Conservation (phyloP, 1,139 yeast species). For the Suhomyces bribrorum region DNA sequence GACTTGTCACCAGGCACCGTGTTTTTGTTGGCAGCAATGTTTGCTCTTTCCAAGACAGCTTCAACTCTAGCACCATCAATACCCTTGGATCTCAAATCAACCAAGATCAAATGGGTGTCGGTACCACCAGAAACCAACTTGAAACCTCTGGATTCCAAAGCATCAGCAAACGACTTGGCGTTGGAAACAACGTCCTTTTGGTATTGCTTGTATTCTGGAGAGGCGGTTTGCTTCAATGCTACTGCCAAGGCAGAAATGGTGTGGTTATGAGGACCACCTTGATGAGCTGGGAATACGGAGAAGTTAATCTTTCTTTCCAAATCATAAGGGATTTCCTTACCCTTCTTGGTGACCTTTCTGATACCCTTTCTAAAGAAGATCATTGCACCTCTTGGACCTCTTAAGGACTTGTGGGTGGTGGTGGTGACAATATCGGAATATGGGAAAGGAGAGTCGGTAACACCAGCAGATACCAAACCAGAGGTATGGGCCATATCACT, state of each 20-base stretch:
- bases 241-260: conserved; percentile 94
- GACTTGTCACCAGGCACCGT: conserved; percentile 96
- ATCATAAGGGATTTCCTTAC: conserved; percentile 84
- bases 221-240: conserved; percentile 84
- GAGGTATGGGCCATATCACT: conserved; percentile 98
- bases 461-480: conserved; percentile 91
- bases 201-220: conserved; percentile 84
- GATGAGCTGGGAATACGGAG: conserved; percentile 98
- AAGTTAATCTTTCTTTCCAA: conserved; percentile 89
- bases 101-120: conserved; percentile 88
- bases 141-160: conserved; percentile 68
- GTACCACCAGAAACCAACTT: conserved; percentile 89
- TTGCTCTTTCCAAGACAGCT: conserved; percentile 82
- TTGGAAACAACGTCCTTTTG: conserved; percentile 80
- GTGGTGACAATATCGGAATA: conserved; percentile 95
- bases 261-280: conserved; percentile 99
- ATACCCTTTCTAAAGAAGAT: conserved; percentile 94
- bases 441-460: conserved; percentile 89
- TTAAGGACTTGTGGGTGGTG: conserved; percentile 92
- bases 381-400: conserved; percentile 99
- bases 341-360: conserved; percentile 80
- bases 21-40: conserved; percentile 94
- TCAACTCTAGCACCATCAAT: conserved; percentile 97
- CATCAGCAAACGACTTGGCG: conserved; percentile 74
- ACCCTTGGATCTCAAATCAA: conserved; percentile 78